A percentile compares a stretch with the other conserved stretches of the same genome.
Evolutionary conservation across 1,139 yeast species (phyloP).

Genomic region (Torulaspora pretoriensis): DNA sequence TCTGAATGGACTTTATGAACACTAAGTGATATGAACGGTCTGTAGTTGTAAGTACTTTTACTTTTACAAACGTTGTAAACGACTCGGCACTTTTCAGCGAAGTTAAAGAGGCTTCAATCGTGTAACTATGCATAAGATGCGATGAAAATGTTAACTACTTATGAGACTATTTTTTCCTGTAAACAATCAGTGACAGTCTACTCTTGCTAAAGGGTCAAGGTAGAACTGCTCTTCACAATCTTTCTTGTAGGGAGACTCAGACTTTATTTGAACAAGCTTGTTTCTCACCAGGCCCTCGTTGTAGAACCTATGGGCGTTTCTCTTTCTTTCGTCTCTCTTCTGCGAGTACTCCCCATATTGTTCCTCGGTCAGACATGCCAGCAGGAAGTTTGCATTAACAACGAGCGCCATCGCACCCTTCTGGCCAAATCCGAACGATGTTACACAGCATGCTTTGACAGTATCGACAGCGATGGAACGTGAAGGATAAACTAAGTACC

Average conservation of each 20-base stretch:
- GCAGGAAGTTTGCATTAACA: slow-evolving; percentile 83
- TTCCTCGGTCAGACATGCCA: slow-evolving; percentile 62
- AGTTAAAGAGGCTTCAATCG: neutral
- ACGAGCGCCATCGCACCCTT: slow-evolving; percentile 91
- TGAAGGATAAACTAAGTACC: slow-evolving; percentile 82
- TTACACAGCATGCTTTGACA: slow-evolving; percentile 85
- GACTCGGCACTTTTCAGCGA: neutral
- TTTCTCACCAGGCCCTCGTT: slow-evolving; percentile 84
- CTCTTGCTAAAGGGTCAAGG: slow-evolving; percentile 83
- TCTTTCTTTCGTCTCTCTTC: slow-evolving; percentile 73
- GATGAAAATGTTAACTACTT: neutral
- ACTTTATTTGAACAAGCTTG: slow-evolving; percentile 83
- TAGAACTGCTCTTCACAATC: slow-evolving; percentile 79
- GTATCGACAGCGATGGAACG: slow-evolving; percentile 86
- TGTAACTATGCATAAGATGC: neutral
- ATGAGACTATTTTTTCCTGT: neutral
- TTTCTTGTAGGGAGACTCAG: slow-evolving; percentile 75
- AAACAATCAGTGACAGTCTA: no score
- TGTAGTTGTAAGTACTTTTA: neutral
- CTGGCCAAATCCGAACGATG: slow-evolving; percentile 97
- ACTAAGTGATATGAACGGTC: neutral
- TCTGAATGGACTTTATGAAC: neutral
- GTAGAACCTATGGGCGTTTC: slow-evolving; percentile 82
- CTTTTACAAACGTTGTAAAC: neutral
- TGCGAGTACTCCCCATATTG: slow-evolving; percentile 61